Percentiles rank a stretch among this genome's conserved stretches.
These are phyloP conservation scores for Larix kaempferi DNA, from an alignment of 75 land plant species.

Conservation along the genomic window DNA sequence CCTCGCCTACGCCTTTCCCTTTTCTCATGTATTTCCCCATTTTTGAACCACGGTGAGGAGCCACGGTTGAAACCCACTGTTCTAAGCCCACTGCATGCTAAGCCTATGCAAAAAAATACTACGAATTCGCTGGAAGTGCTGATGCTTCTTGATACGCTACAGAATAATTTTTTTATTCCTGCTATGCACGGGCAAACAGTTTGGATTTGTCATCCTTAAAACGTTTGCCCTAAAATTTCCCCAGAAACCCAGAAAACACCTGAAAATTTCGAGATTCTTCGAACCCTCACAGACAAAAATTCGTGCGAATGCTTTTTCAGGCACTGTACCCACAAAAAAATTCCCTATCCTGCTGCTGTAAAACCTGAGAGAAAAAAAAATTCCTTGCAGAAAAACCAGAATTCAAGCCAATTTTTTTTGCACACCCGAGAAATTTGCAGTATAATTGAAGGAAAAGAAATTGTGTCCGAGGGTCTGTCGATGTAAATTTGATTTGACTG, in stretches of 20 bases:
- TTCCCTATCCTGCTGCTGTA: no score
- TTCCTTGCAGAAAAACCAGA: no score
- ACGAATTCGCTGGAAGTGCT: background rate
- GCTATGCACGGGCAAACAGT: background rate
- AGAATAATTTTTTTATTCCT: no score
- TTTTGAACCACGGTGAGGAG: slow-evolving; percentile 4
- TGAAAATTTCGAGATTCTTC: background rate
- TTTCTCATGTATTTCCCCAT: slow-evolving; percentile 49
- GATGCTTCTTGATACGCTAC: background rate
- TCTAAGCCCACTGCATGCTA: background rate
- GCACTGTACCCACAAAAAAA: no score
- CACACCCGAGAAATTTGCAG: no score
- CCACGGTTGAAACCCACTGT: slow-evolving; percentile 7
- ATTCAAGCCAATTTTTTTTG: no score
- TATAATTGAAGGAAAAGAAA: background rate
- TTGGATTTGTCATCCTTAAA: background rate
- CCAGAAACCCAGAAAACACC: background rate
- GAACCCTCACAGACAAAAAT: background rate
- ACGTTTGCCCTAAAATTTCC: background rate
- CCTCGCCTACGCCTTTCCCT: slow-evolving; percentile 23
- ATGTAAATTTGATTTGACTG: background rate
- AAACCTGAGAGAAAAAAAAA: no score
- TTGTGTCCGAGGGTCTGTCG: background rate
- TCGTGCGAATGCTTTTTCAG: no score
- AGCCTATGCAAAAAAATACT: background rate